Base-by-base conservation (phyloP, 176 grass and related monocot species). In the Pontederia crassipes region DNA sequence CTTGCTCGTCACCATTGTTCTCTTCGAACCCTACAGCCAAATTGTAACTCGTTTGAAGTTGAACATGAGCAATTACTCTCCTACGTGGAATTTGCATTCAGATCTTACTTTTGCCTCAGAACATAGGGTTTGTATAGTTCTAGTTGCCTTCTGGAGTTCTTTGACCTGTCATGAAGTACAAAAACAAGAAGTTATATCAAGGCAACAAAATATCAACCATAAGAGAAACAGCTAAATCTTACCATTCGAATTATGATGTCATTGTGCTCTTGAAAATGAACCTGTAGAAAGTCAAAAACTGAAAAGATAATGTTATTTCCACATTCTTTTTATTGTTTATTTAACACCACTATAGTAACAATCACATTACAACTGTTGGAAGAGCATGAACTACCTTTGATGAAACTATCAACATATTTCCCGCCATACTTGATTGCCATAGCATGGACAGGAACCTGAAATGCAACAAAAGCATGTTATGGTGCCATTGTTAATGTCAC, bases 1-100 rank as follows among this genome's bases (percentile, higher is more conserved):
- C 67, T 96, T 96, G 64, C 86, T 80, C 27, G 78, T 96, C 57
- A 96, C 87, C 87, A 85, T 88, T 57, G 87, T 90, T 73, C 78
- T 65, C 82, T 87, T 95, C 45, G 71, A 70, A 45, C 80, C 75
- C 86, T 90, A 54, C 32, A 46, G 29, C 57, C 61, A 49, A 68
- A 71, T 51, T 51, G 8, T 58, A 65, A 51, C 20, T 17, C 10
- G 0, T 66, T 52, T 46, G 32, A 50, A 49, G 11, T 2, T 11
- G 20, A 32, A 11, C 14, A 18, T 18, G 13, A 10, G 5, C 11
- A 53, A 51, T 52, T 9, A 14, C 26, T 62, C 2, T 17, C 1
- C 52, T 8, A 53, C 12, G 9, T 24, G 20, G 12, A 17, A 17
- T 9, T 48, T 12, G 17, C 48, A 79, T 64, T 16, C 68, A 11